These are phyloP conservation scores for Penicillium vulpinum DNA, from an alignment of 2,329 filamentous ascomycete species.

Conservation along the genomic window DNA sequence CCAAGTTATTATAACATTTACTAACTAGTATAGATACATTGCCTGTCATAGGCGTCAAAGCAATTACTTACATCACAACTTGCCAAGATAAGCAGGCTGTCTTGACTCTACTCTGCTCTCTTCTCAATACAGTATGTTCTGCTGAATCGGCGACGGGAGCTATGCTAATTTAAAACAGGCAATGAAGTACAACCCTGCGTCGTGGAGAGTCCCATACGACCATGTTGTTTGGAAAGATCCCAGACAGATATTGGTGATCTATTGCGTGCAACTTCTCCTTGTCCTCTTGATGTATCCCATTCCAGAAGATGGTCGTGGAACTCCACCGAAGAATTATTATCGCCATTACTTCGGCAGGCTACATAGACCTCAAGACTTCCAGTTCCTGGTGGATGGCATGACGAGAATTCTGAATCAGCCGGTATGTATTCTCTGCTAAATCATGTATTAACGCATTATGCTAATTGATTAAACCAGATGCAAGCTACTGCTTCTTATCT, in stretches of 20 bases:
- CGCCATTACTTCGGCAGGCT: constrained; percentile 87
- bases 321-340: constrained; percentile 83
- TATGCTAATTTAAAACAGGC: constrained; percentile 56
- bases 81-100: constrained; percentile 89
- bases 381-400: constrained; percentile 95
- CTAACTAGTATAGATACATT: constrained; percentile 54
- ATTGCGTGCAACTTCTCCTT: constrained; percentile 87
- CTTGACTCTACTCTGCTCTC: constrained; percentile 83
- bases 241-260: constrained; percentile 86
- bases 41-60: constrained; percentile 77
- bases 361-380: constrained; percentile 93
- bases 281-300: constrained; percentile 83
- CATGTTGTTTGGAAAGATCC: constrained; percentile 88
- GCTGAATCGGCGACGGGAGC: not conserved
- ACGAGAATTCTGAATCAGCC: constrained; percentile 89
- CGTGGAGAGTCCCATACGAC: constrained; percentile 92
- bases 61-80: constrained; percentile 85
- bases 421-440: constrained; percentile 34
- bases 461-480: constrained; percentile 49
- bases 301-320: constrained; percentile 67
- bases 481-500: constrained; percentile 87
- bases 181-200: constrained; percentile 91
- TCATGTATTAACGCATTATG: constrained; percentile 10
- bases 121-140: constrained; percentile 80
- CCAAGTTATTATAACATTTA: not conserved